Percentiles rank a stretch among this genome's conserved stretches.
Conservation (phyloP, 257 asterid genomes). For the Voacanga thouarsii region DNA sequence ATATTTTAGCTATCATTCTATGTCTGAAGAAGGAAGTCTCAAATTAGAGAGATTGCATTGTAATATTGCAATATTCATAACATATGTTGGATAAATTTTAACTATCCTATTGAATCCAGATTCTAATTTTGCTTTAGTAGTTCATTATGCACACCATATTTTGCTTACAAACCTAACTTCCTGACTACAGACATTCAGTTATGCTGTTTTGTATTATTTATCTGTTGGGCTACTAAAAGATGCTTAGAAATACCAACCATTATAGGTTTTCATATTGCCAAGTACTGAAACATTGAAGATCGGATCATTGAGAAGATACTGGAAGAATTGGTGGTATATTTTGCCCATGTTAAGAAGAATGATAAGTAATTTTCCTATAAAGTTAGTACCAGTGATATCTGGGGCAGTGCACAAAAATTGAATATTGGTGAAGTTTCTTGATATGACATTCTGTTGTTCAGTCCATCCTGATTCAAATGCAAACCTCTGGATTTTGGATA, state of each 20-base stretch:
- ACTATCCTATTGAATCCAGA: not conserved
- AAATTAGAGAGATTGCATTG: not conserved
- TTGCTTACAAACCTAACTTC: not conserved
- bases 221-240: not conserved
- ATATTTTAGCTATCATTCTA: not conserved
- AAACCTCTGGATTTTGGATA: not conserved
- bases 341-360: not conserved
- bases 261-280: not conserved
- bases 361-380: not conserved
- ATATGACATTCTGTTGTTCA: not conserved
- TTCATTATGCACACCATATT: not conserved
- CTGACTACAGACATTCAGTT: not conserved
- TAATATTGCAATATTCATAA: not conserved
- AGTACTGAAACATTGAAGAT: not conserved
- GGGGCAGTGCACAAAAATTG: not conserved
- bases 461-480: not conserved
- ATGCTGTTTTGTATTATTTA: not conserved
- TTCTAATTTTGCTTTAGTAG: not conserved
- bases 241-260: not conserved
- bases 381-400: not conserved
- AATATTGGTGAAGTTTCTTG: not conserved
- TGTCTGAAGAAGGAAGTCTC: not conserved
- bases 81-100: not conserved
- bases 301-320: not conserved
- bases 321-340: not conserved